Percentiles rank a stretch among this genome's conserved stretches.
phyloP scores from a whole-genome alignment of 2,329 filamentous ascomycete species.

The Curvularia eragrostidis region DNA sequence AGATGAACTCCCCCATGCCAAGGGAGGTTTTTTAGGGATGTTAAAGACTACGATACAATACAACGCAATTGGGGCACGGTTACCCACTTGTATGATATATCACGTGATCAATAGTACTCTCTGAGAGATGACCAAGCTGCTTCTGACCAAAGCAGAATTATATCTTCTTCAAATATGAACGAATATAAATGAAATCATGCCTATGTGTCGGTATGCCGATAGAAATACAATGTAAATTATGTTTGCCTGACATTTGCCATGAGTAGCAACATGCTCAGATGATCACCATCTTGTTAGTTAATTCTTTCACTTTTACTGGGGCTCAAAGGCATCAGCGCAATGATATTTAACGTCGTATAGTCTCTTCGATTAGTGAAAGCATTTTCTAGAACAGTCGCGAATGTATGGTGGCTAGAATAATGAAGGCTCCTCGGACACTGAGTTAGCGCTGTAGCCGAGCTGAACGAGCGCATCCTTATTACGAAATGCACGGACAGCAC shows the following conservation, averaged over 20 bases:
- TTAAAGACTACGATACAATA: too few species aligned
- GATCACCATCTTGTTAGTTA: not conserved
- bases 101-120: not conserved
- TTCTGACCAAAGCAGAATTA: not conserved
- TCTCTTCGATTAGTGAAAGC: not conserved
- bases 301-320: not conserved
- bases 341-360: not conserved
- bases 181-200: not conserved
- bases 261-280: not conserved
- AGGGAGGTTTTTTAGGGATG: too few species aligned
- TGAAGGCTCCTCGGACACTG: not conserved
- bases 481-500: not conserved
- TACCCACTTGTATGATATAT: not conserved
- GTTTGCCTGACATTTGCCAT: too few species aligned
- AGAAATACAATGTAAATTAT: too few species aligned
- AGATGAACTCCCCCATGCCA: too few species aligned
- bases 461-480: not conserved
- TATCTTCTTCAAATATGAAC: not conserved
- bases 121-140: not conserved
- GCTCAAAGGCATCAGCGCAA: not conserved
- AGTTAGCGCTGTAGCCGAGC: conserved; percentile 3
- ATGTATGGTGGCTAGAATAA: not conserved
- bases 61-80: too few species aligned
- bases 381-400: not conserved
- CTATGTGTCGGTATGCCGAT: too few species aligned